Evolutionary conservation across 352 stramenopile species (phyloP).

Genomic region (Globisporangium cylindrosporum): DNA sequence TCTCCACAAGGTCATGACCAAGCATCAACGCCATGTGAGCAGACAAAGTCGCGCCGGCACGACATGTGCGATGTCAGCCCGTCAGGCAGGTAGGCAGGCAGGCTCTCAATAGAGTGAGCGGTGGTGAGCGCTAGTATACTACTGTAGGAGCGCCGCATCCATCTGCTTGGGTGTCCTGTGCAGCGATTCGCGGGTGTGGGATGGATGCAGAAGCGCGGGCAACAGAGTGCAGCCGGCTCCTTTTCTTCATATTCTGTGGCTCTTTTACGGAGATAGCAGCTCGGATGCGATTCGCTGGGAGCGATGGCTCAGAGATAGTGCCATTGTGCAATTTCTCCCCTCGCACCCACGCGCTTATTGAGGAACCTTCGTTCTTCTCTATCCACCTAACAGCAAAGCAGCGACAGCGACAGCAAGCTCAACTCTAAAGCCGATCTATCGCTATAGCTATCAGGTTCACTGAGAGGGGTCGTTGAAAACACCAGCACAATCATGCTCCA

Average conservation of each 20-base stretch:
- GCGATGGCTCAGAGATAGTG: background rate
- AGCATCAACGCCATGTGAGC: background rate
- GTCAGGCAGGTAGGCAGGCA: background rate
- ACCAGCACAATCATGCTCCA: background rate
- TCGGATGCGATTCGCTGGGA: background rate
- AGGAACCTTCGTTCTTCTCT: constrained; percentile 10
- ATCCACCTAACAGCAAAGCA: background rate
- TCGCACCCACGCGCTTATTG: constrained; percentile 1
- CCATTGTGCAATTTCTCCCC: constrained; percentile 3
- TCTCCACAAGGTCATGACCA: background rate
- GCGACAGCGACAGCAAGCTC: background rate
- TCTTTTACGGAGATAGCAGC: constrained; percentile 1
- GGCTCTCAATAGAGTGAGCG: background rate
- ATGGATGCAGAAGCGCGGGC: constrained; percentile 1
- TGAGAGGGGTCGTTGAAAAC: background rate
- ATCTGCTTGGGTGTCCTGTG: constrained; percentile 7
- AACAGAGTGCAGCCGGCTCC: background rate
- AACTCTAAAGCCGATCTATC: background rate
- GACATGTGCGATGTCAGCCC: background rate
- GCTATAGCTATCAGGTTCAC: background rate
- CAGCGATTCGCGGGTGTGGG: background rate
- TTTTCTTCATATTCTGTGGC: background rate
- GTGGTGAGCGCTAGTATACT: background rate
- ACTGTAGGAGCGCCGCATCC: background rate
- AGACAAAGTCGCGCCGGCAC: background rate